These are phyloP conservation scores for Knufia petricola DNA, from an alignment of 2,329 filamentous ascomycete genomes.

Conservation along the genomic window DNA sequence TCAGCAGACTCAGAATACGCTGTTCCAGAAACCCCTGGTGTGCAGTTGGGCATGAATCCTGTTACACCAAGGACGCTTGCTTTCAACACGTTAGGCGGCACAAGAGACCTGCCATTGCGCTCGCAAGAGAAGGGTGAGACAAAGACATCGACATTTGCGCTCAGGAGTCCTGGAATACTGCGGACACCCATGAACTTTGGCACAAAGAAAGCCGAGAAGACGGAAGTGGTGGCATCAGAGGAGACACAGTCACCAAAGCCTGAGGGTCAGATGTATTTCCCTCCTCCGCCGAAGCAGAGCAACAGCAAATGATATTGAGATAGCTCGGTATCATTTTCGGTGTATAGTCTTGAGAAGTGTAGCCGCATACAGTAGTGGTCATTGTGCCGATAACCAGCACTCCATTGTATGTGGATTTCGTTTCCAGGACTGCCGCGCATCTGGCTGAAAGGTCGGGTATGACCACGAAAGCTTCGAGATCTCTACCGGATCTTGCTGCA, in stretches of 20 bases:
- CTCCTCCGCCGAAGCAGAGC: constrained; percentile 31
- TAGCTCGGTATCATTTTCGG: no score
- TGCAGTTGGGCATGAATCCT: constrained; percentile 25
- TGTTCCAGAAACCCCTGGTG: constrained; percentile 24
- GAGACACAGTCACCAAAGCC: constrained; percentile 14
- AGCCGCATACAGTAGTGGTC: no score
- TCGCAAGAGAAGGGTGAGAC: constrained; percentile 20
- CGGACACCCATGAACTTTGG: constrained; percentile 19
- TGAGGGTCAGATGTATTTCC: constrained; percentile 31
- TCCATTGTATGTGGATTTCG: no score
- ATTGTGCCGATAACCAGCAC: no score
- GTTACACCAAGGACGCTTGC: constrained; percentile 35
- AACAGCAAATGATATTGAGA: not conserved
- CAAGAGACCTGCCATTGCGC: constrained; percentile 34
- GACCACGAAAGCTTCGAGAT: no score
- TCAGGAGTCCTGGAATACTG: constrained; percentile 19
- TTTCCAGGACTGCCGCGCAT: no score
- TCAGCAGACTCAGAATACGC: constrained; percentile 25
- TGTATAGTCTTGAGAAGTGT: no score
- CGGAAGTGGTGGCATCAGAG: constrained; percentile 2
- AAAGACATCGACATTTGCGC: constrained; percentile 12
- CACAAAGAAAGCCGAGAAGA: not conserved
- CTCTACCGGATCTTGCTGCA: no score
- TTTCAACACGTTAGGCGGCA: constrained; percentile 33
- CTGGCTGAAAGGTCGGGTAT: no score